Conservation (phyloP, 306 rosid species). For the Pueraria montana region DNA sequence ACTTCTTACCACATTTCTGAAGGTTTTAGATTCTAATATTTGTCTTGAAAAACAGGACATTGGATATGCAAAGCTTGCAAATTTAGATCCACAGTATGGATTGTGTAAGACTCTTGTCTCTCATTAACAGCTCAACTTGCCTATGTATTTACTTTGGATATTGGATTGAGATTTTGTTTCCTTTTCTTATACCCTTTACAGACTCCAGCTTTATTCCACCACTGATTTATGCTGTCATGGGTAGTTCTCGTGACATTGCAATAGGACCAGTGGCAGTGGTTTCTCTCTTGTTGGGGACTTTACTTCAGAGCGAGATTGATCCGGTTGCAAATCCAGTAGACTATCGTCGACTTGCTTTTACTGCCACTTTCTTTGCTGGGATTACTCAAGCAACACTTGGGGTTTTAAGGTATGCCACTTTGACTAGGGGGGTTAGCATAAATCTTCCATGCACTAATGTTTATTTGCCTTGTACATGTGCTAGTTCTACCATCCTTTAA, state of each 20-base stretch:
- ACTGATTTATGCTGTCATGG: slow-evolving; percentile 88
- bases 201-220: slow-evolving; percentile 98
- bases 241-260: slow-evolving; percentile 98
- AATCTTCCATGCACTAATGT: slow-evolving; percentile 8
- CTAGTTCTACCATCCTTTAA: neutral
- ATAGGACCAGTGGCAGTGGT: slow-evolving; percentile 98
- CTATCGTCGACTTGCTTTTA: slow-evolving; percentile 82
- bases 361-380: slow-evolving; percentile 96
- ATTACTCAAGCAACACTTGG: slow-evolving; percentile 94
- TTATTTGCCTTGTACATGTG: neutral
- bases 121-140: slow-evolving; percentile 8
- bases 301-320: slow-evolving; percentile 85
- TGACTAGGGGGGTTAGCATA: slow-evolving; percentile 3
- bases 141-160: slow-evolving; percentile 13
- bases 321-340: slow-evolving; percentile 59
- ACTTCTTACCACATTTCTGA: neutral
- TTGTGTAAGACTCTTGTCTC: slow-evolving; percentile 70
- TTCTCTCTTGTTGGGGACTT: slow-evolving; percentile 90
- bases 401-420: slow-evolving; percentile 70
- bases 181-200: slow-evolving; percentile 48
- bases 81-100: slow-evolving; percentile 90
- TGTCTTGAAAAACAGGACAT: slow-evolving; percentile 73
- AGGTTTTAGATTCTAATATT: slow-evolving; percentile 36
- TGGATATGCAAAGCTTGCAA: slow-evolving; percentile 93
- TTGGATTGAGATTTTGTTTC: slow-evolving; percentile 44